Conservation (phyloP, 257 asterid genomes). For the Fraxinus quadrangulata region DNA sequence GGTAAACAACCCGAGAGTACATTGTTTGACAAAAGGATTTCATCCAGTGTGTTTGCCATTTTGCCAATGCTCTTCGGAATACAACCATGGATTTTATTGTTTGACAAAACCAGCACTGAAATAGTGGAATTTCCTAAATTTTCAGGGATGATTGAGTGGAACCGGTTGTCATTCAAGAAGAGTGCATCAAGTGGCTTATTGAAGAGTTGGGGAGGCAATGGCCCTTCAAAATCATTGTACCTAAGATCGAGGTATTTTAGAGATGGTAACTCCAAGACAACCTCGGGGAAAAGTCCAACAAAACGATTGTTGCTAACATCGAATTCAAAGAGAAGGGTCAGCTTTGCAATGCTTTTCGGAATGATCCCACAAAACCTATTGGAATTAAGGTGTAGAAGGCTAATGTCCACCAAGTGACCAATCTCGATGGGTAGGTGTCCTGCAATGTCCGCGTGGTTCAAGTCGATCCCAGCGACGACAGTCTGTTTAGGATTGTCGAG, state of each 20-base stretch:
- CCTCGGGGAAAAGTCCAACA: constrained; percentile 66
- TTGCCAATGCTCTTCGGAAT: constrained; percentile 68
- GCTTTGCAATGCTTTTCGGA: constrained; percentile 46
- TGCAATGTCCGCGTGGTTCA: constrained; percentile 76
- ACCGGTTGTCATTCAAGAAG: constrained; percentile 64
- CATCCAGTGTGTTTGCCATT: constrained; percentile 64
- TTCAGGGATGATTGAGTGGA: constrained; percentile 54
- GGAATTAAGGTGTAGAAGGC: constrained; percentile 71
- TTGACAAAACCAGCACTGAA: constrained; percentile 61
- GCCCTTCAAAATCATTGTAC: constrained; percentile 80
- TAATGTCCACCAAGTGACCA: constrained; percentile 49
- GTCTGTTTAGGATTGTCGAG: constrained; percentile 45
- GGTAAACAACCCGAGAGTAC: constrained; percentile 74
- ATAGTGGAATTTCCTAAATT: constrained; percentile 71
- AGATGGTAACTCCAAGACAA: constrained; percentile 46
- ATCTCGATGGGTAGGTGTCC: constrained; percentile 72
- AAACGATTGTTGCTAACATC: constrained; percentile 84
- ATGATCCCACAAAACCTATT: constrained; percentile 77
- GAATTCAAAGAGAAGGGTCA: constrained; percentile 51
- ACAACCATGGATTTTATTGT: constrained; percentile 64
- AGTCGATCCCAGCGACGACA: constrained; percentile 86
- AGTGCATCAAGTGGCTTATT: constrained; percentile 61
- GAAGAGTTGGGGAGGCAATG: constrained; percentile 49
- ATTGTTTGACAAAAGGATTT: constrained; percentile 46
- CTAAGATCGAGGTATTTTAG: constrained; percentile 70